phyloP scores from a whole-genome alignment of 768 basidiomycete species.

The Amanita pseudoporphyria region DNA sequence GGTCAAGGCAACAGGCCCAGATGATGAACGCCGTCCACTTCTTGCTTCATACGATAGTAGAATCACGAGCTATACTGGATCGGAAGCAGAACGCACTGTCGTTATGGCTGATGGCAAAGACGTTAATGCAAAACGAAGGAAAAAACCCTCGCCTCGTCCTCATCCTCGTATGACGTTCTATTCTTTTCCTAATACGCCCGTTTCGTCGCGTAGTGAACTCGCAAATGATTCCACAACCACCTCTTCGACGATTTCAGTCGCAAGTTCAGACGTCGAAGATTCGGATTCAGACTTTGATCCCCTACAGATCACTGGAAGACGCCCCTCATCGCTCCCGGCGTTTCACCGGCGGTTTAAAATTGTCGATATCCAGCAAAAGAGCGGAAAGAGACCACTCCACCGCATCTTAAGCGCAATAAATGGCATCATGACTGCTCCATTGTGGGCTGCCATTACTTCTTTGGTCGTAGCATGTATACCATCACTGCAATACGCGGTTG shows the following conservation, averaged over 20 bases:
- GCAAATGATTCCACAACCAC: conserved; percentile 15
- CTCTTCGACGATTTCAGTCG: conserved; percentile 13
- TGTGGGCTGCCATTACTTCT: conserved; percentile 1
- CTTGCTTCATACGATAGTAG: conserved; percentile 17
- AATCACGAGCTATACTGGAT: conserved; percentile 2
- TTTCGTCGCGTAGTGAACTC: conserved; percentile 27
- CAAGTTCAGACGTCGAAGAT: conserved; percentile 16
- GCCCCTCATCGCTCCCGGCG: not conserved
- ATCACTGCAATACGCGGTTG: not conserved
- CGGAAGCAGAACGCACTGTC: not conserved
- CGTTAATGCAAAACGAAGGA: conserved; percentile 1
- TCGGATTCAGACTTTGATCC: conserved; percentile 13
- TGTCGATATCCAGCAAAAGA: not conserved
- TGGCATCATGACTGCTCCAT: not conserved
- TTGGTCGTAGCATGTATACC: conserved; percentile 5
- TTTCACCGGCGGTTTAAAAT: not conserved
- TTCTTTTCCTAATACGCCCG: conserved; percentile 57
- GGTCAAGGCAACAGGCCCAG: conserved; percentile 10
- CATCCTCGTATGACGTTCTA: conserved; percentile 36
- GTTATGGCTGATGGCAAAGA: not conserved
- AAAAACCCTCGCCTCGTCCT: conserved; percentile 7
- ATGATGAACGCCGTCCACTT: conserved; percentile 27
- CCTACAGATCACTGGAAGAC: not conserved
- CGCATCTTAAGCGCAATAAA: not conserved
- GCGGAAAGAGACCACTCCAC: not conserved